Evolutionary conservation across 2,329 filamentous ascomycete genomes (phyloP), one percentile per base, ranked within the genome.

Genomic region (Laburnicola sp.): DNA sequence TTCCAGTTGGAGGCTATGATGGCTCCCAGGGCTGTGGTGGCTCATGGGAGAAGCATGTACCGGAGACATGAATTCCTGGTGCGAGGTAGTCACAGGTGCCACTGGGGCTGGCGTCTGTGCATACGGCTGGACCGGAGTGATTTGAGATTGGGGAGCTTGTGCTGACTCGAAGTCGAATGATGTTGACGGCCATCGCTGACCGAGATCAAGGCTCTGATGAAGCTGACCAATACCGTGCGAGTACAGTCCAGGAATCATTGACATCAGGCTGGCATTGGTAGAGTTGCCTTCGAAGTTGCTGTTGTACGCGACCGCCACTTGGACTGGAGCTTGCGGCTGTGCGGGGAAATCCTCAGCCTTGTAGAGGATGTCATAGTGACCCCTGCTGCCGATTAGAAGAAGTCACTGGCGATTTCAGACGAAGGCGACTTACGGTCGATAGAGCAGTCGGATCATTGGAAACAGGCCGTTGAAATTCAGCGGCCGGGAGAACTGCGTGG

Each of bases 301-400:
- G 46, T 65, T 69, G 22, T 60, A 53, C 59, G 75, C 66, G 60
- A 71, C 64, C 25, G 67, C 64, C 27, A 72, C 68, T 11, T 69
- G 67, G 2, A 72, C 53, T 9, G 69, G 62, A 32, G 66, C 53
- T 54, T 70, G 70, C 21, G 64, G 47, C 11, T 60, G 51, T 10
- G 62, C 54, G 42, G 70, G 66, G 11, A 81, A 63, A 60, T 82
- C 79, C 58, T 82, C 81, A 26, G 80, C 77, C 68, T 84, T 86
- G 78, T 99, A 99, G 30, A 97, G 81, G 54, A 99, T 86, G 72
- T 97, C 94, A 73, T 97, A 99, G 74, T 97, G 94, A 53, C 90
- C 91, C 36, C 83, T 86, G 58, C 21, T 37, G 10, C 16, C 27
- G 23, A 53, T 68, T 60, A 73, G 66, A 45, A 16, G 16, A 16